phyloP scores from a whole-genome alignment of 2,329 filamentous ascomycete genomes.

The Stylonectria norvegica region DNA sequence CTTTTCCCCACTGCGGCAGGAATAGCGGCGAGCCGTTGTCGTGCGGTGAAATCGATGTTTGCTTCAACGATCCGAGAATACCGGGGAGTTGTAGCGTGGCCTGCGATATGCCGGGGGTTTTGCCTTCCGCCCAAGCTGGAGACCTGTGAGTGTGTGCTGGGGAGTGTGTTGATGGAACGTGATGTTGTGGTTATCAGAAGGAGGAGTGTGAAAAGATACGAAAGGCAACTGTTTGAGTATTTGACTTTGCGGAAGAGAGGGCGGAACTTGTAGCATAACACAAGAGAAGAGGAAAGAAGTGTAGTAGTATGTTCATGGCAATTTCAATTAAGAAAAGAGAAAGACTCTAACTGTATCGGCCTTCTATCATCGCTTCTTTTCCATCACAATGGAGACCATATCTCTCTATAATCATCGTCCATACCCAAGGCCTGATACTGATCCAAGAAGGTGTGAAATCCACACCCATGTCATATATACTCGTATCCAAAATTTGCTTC shows the following conservation, averaged over 20 bases:
- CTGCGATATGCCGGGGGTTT: constrained; percentile 9
- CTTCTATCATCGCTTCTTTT: constrained; percentile 12
- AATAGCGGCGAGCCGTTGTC: constrained; percentile 1
- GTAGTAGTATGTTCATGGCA: too few species aligned
- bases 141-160: constrained; percentile 1
- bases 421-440: constrained; percentile 3
- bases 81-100: constrained; percentile 13
- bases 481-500: too few species aligned
- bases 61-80: constrained; percentile 10
- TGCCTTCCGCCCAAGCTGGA: constrained; percentile 2
- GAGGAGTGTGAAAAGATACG: not conserved
- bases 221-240: constrained; percentile 1
- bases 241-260: constrained; percentile 4
- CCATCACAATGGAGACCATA: too few species aligned
- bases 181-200: constrained; percentile 7
- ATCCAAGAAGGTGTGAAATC: constrained; percentile 3
- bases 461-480: constrained; percentile 19
- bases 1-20: constrained; percentile 4
- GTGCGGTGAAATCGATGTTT: constrained; percentile 2
- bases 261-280: too few species aligned
- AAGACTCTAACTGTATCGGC: constrained; percentile 10
- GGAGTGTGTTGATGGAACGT: constrained; percentile 6
- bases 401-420: too few species aligned
- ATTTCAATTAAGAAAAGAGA: constrained; percentile 13
- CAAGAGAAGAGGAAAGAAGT: too few species aligned